These are phyloP conservation scores for Suillus hirtellus DNA, from an alignment of 768 basidiomycete species.

Conservation along the genomic window DNA sequence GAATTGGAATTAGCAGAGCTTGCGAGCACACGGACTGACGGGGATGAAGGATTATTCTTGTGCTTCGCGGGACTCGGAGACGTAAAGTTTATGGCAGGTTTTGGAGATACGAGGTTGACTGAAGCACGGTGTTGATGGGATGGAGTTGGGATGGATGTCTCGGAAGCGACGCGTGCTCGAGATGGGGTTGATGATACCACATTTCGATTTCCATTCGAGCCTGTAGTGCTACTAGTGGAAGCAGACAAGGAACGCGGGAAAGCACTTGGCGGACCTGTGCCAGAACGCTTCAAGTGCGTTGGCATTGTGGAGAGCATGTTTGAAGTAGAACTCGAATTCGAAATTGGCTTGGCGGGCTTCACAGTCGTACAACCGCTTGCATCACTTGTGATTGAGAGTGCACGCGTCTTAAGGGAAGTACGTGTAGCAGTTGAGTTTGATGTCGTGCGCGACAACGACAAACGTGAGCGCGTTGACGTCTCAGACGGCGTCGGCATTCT, in stretches of 20 bases:
- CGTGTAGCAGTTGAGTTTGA: conserved; percentile 23
- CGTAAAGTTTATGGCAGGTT: conserved; percentile 39
- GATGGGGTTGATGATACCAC: conserved; percentile 37
- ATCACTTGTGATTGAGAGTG: conserved; percentile 51
- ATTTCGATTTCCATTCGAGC: background rate
- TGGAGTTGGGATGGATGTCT: conserved; percentile 31
- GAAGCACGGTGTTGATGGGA: conserved; percentile 24
- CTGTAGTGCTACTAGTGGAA: conserved; percentile 20
- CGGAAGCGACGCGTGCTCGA: conserved; percentile 46
- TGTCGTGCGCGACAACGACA: conserved; percentile 43
- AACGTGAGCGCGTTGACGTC: conserved; percentile 46
- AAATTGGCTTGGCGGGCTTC: conserved; percentile 33
- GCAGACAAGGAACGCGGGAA: conserved; percentile 23
- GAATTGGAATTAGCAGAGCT: conserved; percentile 6
- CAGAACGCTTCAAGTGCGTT: conserved; percentile 22
- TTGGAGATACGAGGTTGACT: conserved; percentile 21
- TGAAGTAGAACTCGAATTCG: conserved; percentile 28
- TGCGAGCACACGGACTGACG: background rate
- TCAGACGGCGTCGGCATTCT: conserved; percentile 48
- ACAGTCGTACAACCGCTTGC: conserved; percentile 53
- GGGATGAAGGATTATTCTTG: conserved; percentile 16
- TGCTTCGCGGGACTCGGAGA: conserved; percentile 40
- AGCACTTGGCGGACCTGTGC: conserved; percentile 29
- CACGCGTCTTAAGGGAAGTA: conserved; percentile 54
- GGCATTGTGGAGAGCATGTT: conserved; percentile 23